Evolutionary conservation across 345 rosid genomes (phyloP).

Genomic region (Eucalyptus guilfoylei): DNA sequence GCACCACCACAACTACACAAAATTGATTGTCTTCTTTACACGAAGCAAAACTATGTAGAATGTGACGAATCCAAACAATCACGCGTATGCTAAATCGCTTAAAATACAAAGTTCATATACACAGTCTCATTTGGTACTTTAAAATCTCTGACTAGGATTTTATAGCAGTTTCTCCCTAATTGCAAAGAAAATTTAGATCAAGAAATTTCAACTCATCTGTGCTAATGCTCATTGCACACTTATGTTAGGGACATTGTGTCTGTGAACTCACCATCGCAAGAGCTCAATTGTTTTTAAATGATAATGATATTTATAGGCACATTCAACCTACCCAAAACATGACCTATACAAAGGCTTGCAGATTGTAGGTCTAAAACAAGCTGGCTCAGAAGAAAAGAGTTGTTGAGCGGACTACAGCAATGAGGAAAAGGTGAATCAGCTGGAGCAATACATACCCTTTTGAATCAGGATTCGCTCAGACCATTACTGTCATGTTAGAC

Average conservation of each 20-base stretch:
- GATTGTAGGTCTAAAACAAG: background rate
- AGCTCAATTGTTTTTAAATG: background rate
- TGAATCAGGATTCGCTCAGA: conserved; percentile 30
- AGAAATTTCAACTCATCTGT: background rate
- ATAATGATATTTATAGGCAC: background rate
- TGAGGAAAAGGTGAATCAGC: no score
- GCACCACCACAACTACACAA: no score
- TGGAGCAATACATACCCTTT: no score
- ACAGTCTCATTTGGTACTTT: background rate
- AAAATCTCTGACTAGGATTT: background rate
- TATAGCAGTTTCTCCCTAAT: background rate
- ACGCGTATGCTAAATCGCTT: background rate
- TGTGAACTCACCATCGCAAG: background rate
- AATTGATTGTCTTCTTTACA: no score
- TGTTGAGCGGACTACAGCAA: background rate
- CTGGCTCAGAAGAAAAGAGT: background rate
- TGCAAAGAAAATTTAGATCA: background rate
- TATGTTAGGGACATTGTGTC: background rate
- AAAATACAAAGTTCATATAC: background rate
- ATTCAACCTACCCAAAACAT: background rate
- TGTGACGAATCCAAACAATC: background rate
- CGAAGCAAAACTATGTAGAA: background rate
- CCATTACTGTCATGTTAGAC: conserved; percentile 69
- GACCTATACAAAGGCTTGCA: background rate
- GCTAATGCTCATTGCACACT: background rate